Percentiles rank a stretch among this genome's conserved stretches.
These are phyloP conservation scores for Trichoderma sp. DNA, from an alignment of 2,329 filamentous ascomycete genomes.

Conservation along the genomic window DNA sequence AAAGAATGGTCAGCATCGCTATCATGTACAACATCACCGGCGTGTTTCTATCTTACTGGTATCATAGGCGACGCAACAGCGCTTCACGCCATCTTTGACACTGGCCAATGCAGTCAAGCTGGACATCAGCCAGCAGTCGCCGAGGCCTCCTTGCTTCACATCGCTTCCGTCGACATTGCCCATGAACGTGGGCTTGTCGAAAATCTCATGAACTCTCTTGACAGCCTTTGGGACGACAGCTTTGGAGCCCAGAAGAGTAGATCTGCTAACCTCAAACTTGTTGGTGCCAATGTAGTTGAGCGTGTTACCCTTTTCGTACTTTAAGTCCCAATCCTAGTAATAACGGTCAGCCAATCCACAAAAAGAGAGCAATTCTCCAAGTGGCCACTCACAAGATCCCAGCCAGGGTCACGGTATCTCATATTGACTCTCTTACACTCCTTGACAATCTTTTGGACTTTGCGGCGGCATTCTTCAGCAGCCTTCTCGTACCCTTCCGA, in stretches of 20 bases:
- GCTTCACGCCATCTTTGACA: slow-evolving; percentile 65
- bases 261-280: slow-evolving; percentile 50
- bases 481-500: slow-evolving; percentile 61
- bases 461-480: slow-evolving; percentile 60
- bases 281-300: slow-evolving; percentile 51
- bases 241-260: slow-evolving; percentile 45
- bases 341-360: slow-evolving; percentile 9
- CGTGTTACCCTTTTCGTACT: slow-evolving; percentile 58
- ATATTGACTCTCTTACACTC: slow-evolving; percentile 73
- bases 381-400: slow-evolving; percentile 49
- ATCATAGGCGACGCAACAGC: slow-evolving; percentile 73
- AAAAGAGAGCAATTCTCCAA: neutral
- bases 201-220: slow-evolving; percentile 72
- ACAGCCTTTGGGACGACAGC: slow-evolving; percentile 66
- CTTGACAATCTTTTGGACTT: slow-evolving; percentile 58
- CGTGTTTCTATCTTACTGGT: slow-evolving; percentile 43
- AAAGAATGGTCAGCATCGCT: slow-evolving; percentile 17
- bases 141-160: slow-evolving; percentile 72
- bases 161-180: slow-evolving; percentile 66
- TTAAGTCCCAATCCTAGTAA: slow-evolving; percentile 62
- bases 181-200: slow-evolving; percentile 69
- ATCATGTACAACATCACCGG: neutral
- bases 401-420: slow-evolving; percentile 69
- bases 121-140: slow-evolving; percentile 83
- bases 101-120: slow-evolving; percentile 74